These are phyloP conservation scores for Pythium phragmiticola DNA, from an alignment of 352 stramenopile species.

Conservation along the genomic window DNA sequence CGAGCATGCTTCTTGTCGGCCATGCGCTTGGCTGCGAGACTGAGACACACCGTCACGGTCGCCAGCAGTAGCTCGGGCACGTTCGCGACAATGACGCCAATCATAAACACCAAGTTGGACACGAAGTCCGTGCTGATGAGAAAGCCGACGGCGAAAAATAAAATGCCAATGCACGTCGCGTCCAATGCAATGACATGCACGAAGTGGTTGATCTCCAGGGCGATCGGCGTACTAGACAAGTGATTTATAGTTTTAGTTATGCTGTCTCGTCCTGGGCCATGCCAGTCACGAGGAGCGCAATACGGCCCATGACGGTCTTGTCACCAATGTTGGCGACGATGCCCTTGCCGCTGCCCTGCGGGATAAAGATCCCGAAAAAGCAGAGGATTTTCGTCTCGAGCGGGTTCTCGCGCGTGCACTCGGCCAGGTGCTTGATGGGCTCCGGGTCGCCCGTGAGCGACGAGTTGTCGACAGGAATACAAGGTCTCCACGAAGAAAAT, in stretches of 20 bases:
- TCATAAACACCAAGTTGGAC: conserved; percentile 84
- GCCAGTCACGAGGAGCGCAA: conserved; percentile 36
- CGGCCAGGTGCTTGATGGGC: conserved; percentile 58
- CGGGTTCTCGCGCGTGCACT: conserved; percentile 51
- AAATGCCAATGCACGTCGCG: conserved; percentile 28
- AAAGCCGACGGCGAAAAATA: conserved; percentile 41
- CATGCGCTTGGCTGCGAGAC: conserved; percentile 89
- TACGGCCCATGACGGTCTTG: conserved; percentile 50
- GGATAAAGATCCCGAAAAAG: conserved; percentile 50
- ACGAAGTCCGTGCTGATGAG: conserved; percentile 32
- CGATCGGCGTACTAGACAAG: too few relatives aligned
- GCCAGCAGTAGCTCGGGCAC: conserved; percentile 89
- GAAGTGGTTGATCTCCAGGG: conserved; percentile 42
- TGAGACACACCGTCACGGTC: conserved; percentile 91
- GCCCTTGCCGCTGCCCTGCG: conserved; percentile 39
- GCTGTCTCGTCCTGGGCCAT: conserved; percentile 28
- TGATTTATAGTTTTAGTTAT: too few relatives aligned
- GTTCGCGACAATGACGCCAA: conserved; percentile 91
- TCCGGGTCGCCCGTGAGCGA: conserved; percentile 67
- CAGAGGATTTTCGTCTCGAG: conserved; percentile 54
- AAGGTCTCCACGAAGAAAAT: too few relatives aligned
- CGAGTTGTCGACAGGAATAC: conserved; percentile 69
- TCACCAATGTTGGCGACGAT: conserved; percentile 47
- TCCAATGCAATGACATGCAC: conserved; percentile 40
- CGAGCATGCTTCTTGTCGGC: conserved; percentile 86